Evolutionary conservation across 2,329 filamentous ascomycete species (phyloP).

Genomic region (Ceratocystis ficicola): DNA sequence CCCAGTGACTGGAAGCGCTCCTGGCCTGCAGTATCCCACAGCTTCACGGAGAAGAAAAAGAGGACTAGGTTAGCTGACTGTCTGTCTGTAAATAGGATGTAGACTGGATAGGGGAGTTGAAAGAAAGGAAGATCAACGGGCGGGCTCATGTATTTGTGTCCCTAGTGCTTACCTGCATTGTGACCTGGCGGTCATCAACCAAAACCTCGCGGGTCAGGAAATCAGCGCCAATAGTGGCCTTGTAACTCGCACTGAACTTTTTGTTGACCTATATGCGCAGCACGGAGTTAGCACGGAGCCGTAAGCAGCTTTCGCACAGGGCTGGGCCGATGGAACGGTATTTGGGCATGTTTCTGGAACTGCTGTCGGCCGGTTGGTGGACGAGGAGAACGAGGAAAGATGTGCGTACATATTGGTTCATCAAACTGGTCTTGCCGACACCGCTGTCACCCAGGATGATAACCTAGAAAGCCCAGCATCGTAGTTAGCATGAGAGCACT

Average conservation of each 20-base stretch:
- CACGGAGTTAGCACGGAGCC: background rate
- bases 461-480: constrained; percentile 48
- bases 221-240: constrained; percentile 96
- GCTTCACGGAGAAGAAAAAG: constrained; percentile 37
- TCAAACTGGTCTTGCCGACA: constrained; percentile 98
- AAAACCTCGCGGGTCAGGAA: constrained; percentile 97
- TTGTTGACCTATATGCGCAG: constrained; percentile 75
- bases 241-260: constrained; percentile 99
- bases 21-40: constrained; percentile 96
- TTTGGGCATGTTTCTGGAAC: background rate
- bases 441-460: constrained; percentile 98
- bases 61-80: background rate
- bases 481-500: constrained; percentile 7
- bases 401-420: constrained; percentile 98
- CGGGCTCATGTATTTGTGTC: background rate
- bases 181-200: constrained; percentile 92
- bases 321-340: background rate
- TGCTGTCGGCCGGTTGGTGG: background rate
- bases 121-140: background rate
- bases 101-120: background rate
- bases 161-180: constrained; percentile 68
- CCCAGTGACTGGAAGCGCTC: constrained; percentile 95
- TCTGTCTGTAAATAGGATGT: background rate
- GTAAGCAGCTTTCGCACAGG: background rate
- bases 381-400: background rate